These are phyloP conservation scores for Picocystis salinarum DNA, from an alignment of 139 green algal species.

Conservation along the genomic window DNA sequence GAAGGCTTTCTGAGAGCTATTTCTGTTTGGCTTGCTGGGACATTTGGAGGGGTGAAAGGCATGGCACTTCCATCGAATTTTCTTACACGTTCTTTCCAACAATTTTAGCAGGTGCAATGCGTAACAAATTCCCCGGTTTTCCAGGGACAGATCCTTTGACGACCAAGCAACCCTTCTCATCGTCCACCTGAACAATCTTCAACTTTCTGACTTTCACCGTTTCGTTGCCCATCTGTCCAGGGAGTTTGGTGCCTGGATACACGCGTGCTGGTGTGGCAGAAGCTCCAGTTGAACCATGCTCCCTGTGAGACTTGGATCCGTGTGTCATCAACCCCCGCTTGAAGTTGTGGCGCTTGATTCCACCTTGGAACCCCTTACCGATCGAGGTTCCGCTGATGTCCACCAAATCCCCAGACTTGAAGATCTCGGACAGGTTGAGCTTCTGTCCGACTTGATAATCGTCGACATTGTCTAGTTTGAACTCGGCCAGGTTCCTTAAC, in stretches of 20 bases:
- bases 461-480: conserved; percentile 55
- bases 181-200: conserved; percentile 60
- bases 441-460: conserved; percentile 55
- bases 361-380: conserved; percentile 44
- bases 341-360: conserved; percentile 87
- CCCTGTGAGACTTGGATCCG: conserved; percentile 86
- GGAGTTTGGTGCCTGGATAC: conserved; percentile 84
- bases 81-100: conserved; percentile 32
- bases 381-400: conserved; percentile 77
- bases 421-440: conserved; percentile 63
- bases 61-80: no score
- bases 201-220: conserved; percentile 62
- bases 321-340: conserved; percentile 89
- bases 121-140: conserved; percentile 79
- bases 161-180: conserved; percentile 62
- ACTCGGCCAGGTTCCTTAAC: conserved; percentile 75
- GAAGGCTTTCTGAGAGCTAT: no score
- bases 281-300: conserved; percentile 82
- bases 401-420: conserved; percentile 78
- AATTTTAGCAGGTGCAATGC: conserved; percentile 61
- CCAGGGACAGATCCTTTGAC: conserved; percentile 82
- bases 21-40: no score
- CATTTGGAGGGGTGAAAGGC: no score
- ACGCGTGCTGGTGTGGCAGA: conserved; percentile 75
- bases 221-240: conserved; percentile 76